Conservation (phyloP, 208 protist genomes). For the Acanthamoeba triangularis region DNA sequence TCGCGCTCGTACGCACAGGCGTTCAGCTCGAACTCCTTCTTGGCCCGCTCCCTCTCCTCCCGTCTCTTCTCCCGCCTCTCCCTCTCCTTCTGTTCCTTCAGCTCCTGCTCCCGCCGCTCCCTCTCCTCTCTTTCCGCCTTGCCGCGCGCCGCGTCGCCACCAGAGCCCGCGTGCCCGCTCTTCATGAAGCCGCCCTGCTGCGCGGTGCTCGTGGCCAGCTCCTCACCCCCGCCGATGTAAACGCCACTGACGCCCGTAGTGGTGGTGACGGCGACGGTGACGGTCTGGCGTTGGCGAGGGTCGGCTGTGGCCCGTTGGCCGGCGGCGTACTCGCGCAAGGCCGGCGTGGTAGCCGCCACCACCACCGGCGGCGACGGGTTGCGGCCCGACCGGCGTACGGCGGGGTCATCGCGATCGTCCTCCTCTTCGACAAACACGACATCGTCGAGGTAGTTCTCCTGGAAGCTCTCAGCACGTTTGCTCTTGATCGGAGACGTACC, state of each 20-base stretch:
- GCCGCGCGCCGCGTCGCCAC: neutral
- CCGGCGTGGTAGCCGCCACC: neutral
- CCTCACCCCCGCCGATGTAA: neutral
- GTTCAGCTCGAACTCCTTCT: conserved; percentile 10
- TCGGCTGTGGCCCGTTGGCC: neutral
- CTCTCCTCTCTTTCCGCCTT: neutral
- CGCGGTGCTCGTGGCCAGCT: neutral
- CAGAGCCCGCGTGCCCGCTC: neutral
- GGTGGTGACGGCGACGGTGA: neutral
- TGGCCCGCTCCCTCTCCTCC: neutral
- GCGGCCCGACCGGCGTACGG: neutral
- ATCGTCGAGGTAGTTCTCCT: conserved; percentile 1
- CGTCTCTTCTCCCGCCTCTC: neutral
- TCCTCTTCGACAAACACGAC: neutral
- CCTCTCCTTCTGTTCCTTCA: neutral
- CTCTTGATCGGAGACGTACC: neutral
- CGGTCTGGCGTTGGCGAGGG: neutral
- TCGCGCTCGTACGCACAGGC: neutral
- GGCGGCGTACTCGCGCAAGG: neutral
- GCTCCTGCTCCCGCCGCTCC: too few species aligned
- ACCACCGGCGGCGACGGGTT: neutral
- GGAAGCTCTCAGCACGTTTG: conserved; percentile 19
- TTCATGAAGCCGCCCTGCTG: neutral
- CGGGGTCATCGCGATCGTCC: neutral
- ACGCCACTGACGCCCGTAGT: neutral